Evolutionary conservation across 2,329 filamentous ascomycete species (phyloP), one percentile per base, ranked within the genome.

Genomic region (Aureobasidium lini): DNA sequence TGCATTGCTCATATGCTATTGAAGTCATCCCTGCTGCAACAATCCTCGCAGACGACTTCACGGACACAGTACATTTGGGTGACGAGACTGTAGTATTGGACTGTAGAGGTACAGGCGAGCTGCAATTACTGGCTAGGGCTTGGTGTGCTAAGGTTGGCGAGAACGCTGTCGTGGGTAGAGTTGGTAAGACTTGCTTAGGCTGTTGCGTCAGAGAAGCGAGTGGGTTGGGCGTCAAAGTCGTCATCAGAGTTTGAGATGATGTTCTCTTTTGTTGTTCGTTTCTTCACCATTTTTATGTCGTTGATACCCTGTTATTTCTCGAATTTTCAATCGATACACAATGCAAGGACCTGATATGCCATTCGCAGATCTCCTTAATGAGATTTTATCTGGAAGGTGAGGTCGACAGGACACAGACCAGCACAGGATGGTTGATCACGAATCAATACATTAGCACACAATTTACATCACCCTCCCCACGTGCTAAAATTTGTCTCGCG

Each of bases 181-280:
- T 80, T 40, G 81, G 83, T 64, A 78, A 87, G 62, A 87, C 86
- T 0, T 93, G 89, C 68, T 71, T 92, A 37, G 81, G 82, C 3
- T 93, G 89, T 71, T 87, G 86, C 42, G 82, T 93, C 44, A 80
- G 89, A 16, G 88, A 93, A 74, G 88, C 87, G 0, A 84, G 84
- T 5, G 88, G 85, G 3, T 69, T 90, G 60, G 85, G 83, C 2
- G 85, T 89, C 77, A 82, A 81, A 64, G 81, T 90, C 29, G 79
- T 90, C n/a, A 80, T 79, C 16, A 66, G 76, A 58, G 67, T 76
- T 4, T 76, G 62, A 68, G 23, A 23, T 23, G 40, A 46, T 7
- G 11, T 47, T 32, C 6, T 31, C 8, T 47, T 29, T 47, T 31
- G 4, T 31, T 32, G 11, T 47, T 31, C 11, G 11, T 9, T 40